Base-by-base conservation (phyloP, 345 rosid species). In the Aquilaria sinensis region DNA sequence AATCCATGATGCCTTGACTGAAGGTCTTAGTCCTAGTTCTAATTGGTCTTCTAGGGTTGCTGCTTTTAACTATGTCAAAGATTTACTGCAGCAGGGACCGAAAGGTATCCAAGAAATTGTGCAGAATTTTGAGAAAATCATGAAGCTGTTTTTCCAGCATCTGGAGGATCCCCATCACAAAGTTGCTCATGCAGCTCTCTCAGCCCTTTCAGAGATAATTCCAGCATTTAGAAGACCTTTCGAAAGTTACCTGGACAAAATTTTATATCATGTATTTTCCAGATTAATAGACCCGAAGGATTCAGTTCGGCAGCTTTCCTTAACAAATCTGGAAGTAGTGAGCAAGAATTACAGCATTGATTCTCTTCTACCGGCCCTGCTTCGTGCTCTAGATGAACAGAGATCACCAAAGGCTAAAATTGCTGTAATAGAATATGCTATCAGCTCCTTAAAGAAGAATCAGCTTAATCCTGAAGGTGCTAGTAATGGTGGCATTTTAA, bases 121-220 rank as follows among this genome's bases (percentile, higher is more conserved):
- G 56, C 99, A 94, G 81, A 90, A 73, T 74, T 90, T 94, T 57
- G 99, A 94, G 85, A 94, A 90, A 78, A 95, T 94, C 69, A 94
- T 94, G 99, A 94, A 90, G 80, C 77, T 94, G 64, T 94, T 90
- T 76, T 90, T 94, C 77, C 95, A 88, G 77, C 97, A 94, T 67
- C 78, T 94, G 71, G 95, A 94, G 76, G 99, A 94, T 84, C 99
- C 99, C 47, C 99, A 90, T 77, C 99, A 90, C 82, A 94, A 94
- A 77, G 99, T 90, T 63, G 99, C 97, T 41, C 99, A 94, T 66
- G 99, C 99, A 74, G 97, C 99, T 78, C 84, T 94, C 56, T 85
- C 97, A 14, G 83, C 97, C 16, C 96, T 94, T n/a, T 90, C 97
- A 29, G 96, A 90, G 70, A 81, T 94, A 67, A 85, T 94, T 69